Conservation (phyloP, 805 yeast species). For the Brettanomyces bruxellensis region DNA sequence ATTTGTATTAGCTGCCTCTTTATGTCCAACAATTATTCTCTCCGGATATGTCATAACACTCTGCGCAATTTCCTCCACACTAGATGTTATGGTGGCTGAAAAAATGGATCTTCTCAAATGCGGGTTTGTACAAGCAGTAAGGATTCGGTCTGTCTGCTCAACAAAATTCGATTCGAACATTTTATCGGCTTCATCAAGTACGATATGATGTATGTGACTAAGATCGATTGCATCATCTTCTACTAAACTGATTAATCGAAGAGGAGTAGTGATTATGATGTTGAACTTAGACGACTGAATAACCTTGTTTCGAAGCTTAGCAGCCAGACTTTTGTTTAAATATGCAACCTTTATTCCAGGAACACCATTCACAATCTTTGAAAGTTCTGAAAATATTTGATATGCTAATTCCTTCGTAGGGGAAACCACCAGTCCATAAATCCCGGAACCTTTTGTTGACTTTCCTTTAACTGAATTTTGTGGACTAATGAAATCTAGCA, state of each 20-base stretch:
- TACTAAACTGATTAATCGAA: constrained; percentile 74
- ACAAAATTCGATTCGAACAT: constrained; percentile 80
- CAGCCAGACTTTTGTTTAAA: constrained; percentile 62
- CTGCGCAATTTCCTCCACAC: constrained; percentile 81
- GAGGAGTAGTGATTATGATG: constrained; percentile 78
- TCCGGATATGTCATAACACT: constrained; percentile 80
- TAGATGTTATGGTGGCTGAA: constrained; percentile 93
- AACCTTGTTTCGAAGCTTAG: constrained; percentile 54
- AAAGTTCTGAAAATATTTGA: constrained; percentile 70
- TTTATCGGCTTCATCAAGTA: constrained; percentile 95
- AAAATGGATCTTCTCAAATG: constrained; percentile 66
- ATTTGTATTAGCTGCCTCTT: constrained; percentile 81
- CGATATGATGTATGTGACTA: constrained; percentile 57
- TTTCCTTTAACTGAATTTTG: constrained; percentile 1
- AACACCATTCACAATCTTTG: constrained; percentile 46
- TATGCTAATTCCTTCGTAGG: constrained; percentile 93
- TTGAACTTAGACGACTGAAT: constrained; percentile 61
- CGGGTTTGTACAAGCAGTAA: constrained; percentile 47
- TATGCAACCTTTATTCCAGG: constrained; percentile 47
- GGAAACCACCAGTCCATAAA: constrained; percentile 72
- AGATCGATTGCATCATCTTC: constrained; percentile 53
- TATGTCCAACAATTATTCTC: constrained; percentile 83
- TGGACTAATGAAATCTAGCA: constrained; percentile 6
- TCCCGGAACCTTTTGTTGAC: constrained; percentile 32
- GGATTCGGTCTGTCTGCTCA: constrained; percentile 82